These are phyloP conservation scores for Rhododendron molle DNA, from an alignment of 148 eudicot species.

Conservation along the genomic window DNA sequence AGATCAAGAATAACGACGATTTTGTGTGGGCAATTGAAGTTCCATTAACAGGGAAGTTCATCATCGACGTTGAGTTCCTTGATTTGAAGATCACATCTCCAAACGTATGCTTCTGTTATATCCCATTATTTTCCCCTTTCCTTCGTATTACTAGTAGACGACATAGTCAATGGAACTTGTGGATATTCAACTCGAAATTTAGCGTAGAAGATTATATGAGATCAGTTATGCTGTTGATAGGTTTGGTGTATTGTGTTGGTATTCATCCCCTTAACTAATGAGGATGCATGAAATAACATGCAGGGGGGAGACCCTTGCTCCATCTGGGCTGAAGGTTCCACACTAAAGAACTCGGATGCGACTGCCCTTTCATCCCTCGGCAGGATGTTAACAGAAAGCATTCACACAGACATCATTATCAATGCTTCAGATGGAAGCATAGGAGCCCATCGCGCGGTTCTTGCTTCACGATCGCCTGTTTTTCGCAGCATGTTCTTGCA, in stretches of 20 bases:
- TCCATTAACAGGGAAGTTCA: slow-evolving; percentile 67
- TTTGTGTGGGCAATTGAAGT: slow-evolving; percentile 81
- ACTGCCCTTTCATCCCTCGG: slow-evolving; percentile 54
- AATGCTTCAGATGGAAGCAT: slow-evolving; percentile 61
- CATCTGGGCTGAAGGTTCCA: slow-evolving; percentile 60
- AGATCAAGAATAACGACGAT: slow-evolving; percentile 64
- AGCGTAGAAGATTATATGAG: neutral
- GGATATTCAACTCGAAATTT: neutral
- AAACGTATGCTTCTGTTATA: slow-evolving; percentile 33
- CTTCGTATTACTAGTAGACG: neutral
- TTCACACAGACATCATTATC: slow-evolving; percentile 80
- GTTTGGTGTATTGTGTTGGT: neutral
- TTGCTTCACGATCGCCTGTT: slow-evolving; percentile 79
- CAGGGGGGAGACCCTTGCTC: slow-evolving; percentile 72
- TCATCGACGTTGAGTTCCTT: slow-evolving; percentile 84
- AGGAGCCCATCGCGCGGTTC: slow-evolving; percentile 80
- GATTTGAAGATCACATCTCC: slow-evolving; percentile 61
- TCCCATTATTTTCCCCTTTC: neutral
- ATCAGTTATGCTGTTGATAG: neutral
- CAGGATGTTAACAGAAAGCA: slow-evolving; percentile 71
- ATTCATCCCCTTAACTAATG: neutral
- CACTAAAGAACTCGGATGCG: slow-evolving; percentile 36
- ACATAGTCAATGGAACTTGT: neutral
- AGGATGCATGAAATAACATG: neutral
- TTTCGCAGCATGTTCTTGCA: slow-evolving; percentile 86